Percentiles rank a stretch among this genome's conserved stretches.
phyloP scores from a whole-genome alignment of 441 rosid genomes.

The Euphorbia celastroides region DNA sequence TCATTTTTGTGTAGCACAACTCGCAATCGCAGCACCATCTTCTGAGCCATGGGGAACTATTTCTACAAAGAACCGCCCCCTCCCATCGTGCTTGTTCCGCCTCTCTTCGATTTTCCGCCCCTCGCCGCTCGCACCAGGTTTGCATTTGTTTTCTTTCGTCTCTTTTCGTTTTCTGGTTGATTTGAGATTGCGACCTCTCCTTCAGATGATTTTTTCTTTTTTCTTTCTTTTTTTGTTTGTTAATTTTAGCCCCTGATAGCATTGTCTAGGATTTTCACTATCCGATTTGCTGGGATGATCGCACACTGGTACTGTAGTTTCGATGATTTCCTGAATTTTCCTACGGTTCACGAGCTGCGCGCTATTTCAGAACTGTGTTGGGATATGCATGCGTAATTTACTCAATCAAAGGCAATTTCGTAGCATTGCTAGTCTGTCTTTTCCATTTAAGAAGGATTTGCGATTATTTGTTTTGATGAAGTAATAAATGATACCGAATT shows the following conservation, averaged over 20 bases:
- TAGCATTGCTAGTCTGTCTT: background rate
- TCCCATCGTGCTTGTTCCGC: slow-evolving; percentile 84
- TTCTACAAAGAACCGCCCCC: slow-evolving; percentile 64
- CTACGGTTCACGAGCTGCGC: background rate
- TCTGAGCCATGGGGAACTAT: slow-evolving; percentile 50
- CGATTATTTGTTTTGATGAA: background rate
- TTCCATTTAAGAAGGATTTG: background rate
- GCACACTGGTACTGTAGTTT: background rate
- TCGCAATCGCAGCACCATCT: background rate
- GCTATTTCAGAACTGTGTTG: background rate
- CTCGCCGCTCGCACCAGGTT: slow-evolving; percentile 82
- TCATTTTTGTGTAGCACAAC: background rate
- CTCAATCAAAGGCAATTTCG: background rate
- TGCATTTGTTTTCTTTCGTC: background rate
- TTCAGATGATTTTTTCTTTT: background rate
- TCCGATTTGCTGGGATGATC: background rate
- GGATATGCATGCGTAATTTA: background rate
- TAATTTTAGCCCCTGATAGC: background rate
- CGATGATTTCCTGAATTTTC: background rate
- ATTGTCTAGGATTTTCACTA: background rate
- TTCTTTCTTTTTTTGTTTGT: background rate
- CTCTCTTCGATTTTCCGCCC: slow-evolving; percentile 90
- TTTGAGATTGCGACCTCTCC: background rate
- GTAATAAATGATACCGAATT: background rate
- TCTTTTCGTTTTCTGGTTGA: background rate